Percentiles rank a stretch among this genome's conserved stretches.
Conservation (phyloP, 495 filamentous ascomycete species). For the Hypoxylon fragiforme region DNA sequence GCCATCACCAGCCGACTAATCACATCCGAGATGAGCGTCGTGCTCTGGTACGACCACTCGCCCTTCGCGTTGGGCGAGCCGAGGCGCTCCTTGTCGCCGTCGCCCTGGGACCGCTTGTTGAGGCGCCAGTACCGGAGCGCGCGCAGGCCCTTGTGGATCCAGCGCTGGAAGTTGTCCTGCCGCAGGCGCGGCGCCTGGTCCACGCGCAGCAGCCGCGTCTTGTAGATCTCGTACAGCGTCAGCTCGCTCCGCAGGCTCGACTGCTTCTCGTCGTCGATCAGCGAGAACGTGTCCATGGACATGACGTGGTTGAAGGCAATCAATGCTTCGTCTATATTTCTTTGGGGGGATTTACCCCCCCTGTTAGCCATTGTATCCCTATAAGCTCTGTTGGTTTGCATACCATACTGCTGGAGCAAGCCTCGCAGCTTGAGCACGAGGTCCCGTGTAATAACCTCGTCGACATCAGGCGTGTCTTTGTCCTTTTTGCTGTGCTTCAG, state of each 20-base stretch:
- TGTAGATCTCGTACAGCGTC: conserved; percentile 1
- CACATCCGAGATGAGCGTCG: not conserved
- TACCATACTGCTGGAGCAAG: conserved; percentile 6
- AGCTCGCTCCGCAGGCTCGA: conserved; percentile 4
- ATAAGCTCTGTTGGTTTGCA: not conserved
- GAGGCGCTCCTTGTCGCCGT: not conserved
- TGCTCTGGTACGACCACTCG: conserved; percentile 4
- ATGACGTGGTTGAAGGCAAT: conserved; percentile 13
- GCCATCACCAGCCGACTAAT: not conserved
- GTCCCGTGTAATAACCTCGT: not conserved
- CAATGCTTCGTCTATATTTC: not conserved
- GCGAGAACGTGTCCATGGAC: conserved; percentile 18
- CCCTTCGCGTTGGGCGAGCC: not conserved
- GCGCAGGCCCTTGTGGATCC: not conserved
- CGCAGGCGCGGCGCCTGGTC: conserved; percentile 2
- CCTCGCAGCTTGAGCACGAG: conserved; percentile 1
- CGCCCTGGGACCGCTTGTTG: not conserved
- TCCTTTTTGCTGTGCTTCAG: not conserved
- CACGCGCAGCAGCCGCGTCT: conserved; percentile 3
- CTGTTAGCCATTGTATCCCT: no score
- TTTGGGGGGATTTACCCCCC: no score
- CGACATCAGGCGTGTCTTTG: not conserved
- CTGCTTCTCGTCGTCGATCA: conserved; percentile 5
- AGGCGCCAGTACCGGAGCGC: conserved; percentile 4
- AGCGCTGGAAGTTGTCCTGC: conserved; percentile 3